These are phyloP conservation scores for Podila epicladia DNA, from an alignment of 192 early-diverging fungal genomes.

Conservation along the genomic window DNA sequence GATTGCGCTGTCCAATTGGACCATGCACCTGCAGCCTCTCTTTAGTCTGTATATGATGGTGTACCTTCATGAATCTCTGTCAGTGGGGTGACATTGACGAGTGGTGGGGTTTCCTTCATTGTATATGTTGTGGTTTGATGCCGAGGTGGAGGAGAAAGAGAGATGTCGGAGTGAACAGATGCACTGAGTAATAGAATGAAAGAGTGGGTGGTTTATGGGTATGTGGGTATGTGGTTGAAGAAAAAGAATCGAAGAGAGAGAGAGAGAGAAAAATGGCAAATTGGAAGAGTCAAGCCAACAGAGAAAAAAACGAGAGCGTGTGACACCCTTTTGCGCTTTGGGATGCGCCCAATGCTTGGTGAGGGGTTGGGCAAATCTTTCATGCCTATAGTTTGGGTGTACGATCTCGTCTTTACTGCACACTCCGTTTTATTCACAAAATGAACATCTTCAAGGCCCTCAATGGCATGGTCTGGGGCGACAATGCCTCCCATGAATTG, in stretches of 20 bases:
- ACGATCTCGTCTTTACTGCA: no score
- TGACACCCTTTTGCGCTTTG: no score
- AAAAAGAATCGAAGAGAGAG: background rate
- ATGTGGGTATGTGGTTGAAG: background rate
- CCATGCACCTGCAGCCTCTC: background rate
- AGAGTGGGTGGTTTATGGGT: background rate
- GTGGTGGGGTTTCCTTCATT: constrained; percentile 51
- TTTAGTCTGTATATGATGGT: no score
- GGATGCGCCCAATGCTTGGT: background rate
- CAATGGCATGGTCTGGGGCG: constrained; percentile 68
- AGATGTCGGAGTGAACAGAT: background rate
- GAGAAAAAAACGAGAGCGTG: no score
- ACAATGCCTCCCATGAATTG: constrained; percentile 49
- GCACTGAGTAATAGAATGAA: background rate
- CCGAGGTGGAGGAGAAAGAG: background rate
- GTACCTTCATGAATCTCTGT: constrained; percentile 51
- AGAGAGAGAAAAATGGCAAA: background rate
- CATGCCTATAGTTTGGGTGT: background rate
- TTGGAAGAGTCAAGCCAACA: no score
- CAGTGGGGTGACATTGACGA: constrained; percentile 46
- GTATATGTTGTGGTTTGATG: constrained; percentile 1
- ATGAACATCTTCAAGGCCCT: constrained; percentile 66
- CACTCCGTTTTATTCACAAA: background rate
- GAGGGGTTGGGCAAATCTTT: background rate
- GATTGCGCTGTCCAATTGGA: background rate